Percentiles rank a stretch among this genome's conserved stretches.
phyloP scores from a whole-genome alignment of 1,139 yeast genomes.

The Yamadazyma diddensiae region DNA sequence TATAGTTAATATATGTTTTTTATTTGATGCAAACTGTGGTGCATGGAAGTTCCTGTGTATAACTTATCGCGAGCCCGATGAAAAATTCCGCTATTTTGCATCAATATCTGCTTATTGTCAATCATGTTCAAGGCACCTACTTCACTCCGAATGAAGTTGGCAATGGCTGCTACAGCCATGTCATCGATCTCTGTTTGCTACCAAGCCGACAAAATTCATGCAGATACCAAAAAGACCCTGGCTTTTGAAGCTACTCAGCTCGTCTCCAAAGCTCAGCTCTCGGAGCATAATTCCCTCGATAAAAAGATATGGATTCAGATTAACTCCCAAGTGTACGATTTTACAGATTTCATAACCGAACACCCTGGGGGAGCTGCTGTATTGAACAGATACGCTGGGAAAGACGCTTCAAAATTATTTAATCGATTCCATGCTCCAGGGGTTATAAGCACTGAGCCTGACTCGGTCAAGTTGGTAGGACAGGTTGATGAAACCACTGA shows the following conservation, averaged over 20 bases:
- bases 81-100: neutral
- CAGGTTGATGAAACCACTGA: conserved; percentile 1
- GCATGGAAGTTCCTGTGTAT: no score
- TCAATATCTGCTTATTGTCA: neutral
- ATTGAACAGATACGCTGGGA: conserved; percentile 25
- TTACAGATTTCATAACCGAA: conserved; percentile 21
- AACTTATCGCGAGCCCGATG: neutral
- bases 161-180: neutral
- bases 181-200: neutral
- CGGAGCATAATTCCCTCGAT: conserved; percentile 4
- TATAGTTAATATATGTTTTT: neutral
- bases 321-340: conserved; percentile 27
- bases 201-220: neutral
- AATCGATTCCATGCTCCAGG: conserved; percentile 15
- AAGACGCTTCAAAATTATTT: conserved; percentile 21
- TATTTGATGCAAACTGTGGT: neutral
- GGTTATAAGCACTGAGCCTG: conserved; percentile 5
- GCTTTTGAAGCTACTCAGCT: neutral
- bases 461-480: conserved; percentile 4
- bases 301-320: conserved; percentile 23
- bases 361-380: conserved; percentile 30
- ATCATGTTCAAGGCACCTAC: neutral
- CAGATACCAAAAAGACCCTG: neutral
- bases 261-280: conserved; percentile 5
- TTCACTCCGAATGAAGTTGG: neutral